Conservation (phyloP, 164 flowering plant species). For the Brasenia schreberi region DNA sequence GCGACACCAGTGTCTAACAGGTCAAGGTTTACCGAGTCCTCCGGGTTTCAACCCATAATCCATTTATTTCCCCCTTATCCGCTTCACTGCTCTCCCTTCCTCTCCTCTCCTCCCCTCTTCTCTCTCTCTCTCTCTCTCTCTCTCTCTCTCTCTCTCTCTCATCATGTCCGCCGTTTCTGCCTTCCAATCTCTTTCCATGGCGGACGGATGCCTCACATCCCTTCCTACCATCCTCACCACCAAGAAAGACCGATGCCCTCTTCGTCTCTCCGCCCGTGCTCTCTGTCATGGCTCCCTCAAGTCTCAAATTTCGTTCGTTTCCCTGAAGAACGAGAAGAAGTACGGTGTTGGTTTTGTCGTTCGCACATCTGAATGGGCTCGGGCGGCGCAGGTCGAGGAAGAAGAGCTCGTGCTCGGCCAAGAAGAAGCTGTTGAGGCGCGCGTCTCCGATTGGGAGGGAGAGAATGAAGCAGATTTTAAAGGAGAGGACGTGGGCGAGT, state of each 20-base stretch:
- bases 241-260: conserved; percentile 5
- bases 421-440: conserved; percentile 12
- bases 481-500: conserved; percentile 7
- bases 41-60: too few species aligned
- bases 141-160: background rate
- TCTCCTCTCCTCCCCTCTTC: background rate
- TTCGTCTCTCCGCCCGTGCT: conserved; percentile 14
- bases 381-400: conserved; percentile 16
- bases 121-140: background rate
- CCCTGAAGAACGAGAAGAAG: conserved; percentile 6
- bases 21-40: too few species aligned
- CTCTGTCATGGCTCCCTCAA: conserved; percentile 9
- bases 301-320: conserved; percentile 21
- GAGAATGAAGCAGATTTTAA: conserved; percentile 3
- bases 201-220: conserved; percentile 22
- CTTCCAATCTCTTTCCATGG: conserved; percentile 35
- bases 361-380: conserved; percentile 51
- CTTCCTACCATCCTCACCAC: conserved; percentile 23
- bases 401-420: conserved; percentile 12
- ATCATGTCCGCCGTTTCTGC: conserved; percentile 23
- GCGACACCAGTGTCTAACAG: too few species aligned
- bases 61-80: background rate
- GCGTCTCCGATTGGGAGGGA: conserved; percentile 11
- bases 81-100: background rate
- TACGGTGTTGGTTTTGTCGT: conserved; percentile 17